A percentile compares a stretch with the other conserved stretches of the same genome.
phyloP scores from a whole-genome alignment of 306 rosid genomes.

The Clitoria ternatea region DNA sequence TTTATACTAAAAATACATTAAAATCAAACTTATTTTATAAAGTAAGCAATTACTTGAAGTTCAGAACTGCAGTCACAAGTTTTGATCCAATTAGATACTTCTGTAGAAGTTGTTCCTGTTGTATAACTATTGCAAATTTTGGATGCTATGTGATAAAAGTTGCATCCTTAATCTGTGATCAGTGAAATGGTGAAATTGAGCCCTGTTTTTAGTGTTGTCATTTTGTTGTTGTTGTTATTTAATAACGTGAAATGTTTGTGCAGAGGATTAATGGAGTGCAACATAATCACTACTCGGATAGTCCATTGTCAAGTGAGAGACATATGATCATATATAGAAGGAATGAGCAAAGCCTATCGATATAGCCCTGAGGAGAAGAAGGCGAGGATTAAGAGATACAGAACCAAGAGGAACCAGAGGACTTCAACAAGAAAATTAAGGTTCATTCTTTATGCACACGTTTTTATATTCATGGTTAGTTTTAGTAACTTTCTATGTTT shows the following conservation, averaged over 20 bases:
- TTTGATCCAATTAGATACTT: too few relatives aligned
- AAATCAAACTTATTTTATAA: too few relatives aligned
- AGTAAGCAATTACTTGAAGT: too few relatives aligned
- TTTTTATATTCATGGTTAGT: background rate
- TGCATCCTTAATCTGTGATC: too few relatives aligned
- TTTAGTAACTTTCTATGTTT: background rate
- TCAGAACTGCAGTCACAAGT: too few relatives aligned
- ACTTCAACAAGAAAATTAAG: slow-evolving; percentile 94
- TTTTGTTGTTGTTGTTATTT: background rate
- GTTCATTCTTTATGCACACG: slow-evolving; percentile 16
- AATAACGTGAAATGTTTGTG: background rate
- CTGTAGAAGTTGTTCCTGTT: too few relatives aligned
- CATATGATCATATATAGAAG: slow-evolving; percentile 81
- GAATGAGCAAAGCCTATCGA: slow-evolving; percentile 67
- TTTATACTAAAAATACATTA: too few relatives aligned
- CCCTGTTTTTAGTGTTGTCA: too few relatives aligned
- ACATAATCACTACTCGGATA: slow-evolving; percentile 41
- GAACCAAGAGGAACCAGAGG: slow-evolving; percentile 72
- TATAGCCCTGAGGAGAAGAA: slow-evolving; percentile 89
- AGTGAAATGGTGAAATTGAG: too few relatives aligned
- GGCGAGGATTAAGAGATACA: slow-evolving; percentile 75
- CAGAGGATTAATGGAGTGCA: slow-evolving; percentile 49
- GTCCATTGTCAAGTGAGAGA: slow-evolving; percentile 65
- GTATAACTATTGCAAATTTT: too few relatives aligned
- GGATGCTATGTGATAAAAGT: too few relatives aligned